These are phyloP conservation scores for Ceratobasidium sp. DNA, from an alignment of 1,284 basidiomycete genomes.

Conservation along the genomic window DNA sequence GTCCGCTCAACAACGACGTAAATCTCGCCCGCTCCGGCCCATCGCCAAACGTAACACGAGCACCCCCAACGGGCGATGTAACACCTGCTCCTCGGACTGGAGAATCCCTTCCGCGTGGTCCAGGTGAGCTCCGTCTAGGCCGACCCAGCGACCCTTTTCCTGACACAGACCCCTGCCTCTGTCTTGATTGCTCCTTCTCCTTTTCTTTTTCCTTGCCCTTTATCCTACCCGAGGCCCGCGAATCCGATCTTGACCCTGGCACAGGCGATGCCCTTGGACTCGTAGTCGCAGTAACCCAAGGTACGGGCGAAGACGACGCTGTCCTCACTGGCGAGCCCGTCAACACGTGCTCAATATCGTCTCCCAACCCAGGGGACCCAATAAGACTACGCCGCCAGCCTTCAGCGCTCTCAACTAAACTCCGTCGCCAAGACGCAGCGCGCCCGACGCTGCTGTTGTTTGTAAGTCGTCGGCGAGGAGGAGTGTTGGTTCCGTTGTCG, in stretches of 20 bases:
- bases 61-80: slow-evolving; percentile 19
- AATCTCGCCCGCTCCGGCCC: slow-evolving; percentile 20
- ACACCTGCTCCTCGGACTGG: slow-evolving; percentile 8
- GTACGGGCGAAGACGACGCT: slow-evolving; percentile 26
- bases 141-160: too few relatives aligned
- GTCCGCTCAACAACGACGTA: not conserved
- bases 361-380: not conserved
- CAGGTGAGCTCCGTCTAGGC: too few relatives aligned
- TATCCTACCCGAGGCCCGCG: too few relatives aligned
- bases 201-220: too few relatives aligned
- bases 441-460: slow-evolving; percentile 39
- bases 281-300: slow-evolving; percentile 24
- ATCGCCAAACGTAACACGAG: slow-evolving; percentile 41
- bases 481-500: slow-evolving; percentile 9
- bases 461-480: slow-evolving; percentile 38
- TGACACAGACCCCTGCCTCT: not conserved
- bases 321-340: slow-evolving; percentile 13
- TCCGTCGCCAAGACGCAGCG: slow-evolving; percentile 32
- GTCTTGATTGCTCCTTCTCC: too few relatives aligned
- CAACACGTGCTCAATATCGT: slow-evolving; percentile 11
- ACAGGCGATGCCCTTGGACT: slow-evolving; percentile 37
- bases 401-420: slow-evolving; percentile 35
- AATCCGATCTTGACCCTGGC: slow-evolving; percentile 11
- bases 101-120: slow-evolving; percentile 21
- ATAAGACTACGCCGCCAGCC: slow-evolving; percentile 31